These are phyloP conservation scores for Fragaria nilgerrensis DNA, from an alignment of 306 rosid genomes.

Conservation along the genomic window DNA sequence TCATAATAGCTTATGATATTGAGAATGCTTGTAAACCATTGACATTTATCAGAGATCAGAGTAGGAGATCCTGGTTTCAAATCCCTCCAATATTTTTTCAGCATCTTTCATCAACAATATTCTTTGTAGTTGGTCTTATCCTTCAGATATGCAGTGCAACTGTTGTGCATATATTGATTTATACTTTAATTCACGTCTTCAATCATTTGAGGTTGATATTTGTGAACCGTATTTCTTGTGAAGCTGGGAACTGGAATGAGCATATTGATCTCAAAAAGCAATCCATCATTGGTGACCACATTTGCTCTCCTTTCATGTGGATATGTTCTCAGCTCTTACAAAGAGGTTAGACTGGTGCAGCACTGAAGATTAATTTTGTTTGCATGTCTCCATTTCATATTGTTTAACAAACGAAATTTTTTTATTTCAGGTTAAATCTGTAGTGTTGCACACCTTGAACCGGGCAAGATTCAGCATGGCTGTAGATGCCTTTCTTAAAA, in stretches of 20 bases:
- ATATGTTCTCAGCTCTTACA: constrained; percentile 81
- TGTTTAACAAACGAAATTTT: constrained; percentile 20
- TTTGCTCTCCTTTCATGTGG: constrained; percentile 95
- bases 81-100: neutral
- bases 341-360: constrained; percentile 63
- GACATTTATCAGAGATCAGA: neutral
- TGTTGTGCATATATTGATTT: neutral
- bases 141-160: neutral
- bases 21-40: neutral
- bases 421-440: constrained; percentile 76
- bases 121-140: neutral
- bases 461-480: constrained; percentile 86
- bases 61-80: neutral
- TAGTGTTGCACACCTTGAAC: constrained; percentile 93
- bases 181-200: neutral
- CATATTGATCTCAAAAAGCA: constrained; percentile 70
- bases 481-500: constrained; percentile 75
- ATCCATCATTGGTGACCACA: constrained; percentile 80
- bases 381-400: constrained; percentile 4
- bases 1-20: neutral
- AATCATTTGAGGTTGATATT: constrained; percentile 18
- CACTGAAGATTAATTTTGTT: constrained; percentile 6
- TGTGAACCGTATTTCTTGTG: constrained; percentile 34
- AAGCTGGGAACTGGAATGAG: constrained; percentile 98
- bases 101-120: neutral